Base-by-base conservation (phyloP, 192 early-diverging fungal genomes). In the Coemansia sp. region DNA sequence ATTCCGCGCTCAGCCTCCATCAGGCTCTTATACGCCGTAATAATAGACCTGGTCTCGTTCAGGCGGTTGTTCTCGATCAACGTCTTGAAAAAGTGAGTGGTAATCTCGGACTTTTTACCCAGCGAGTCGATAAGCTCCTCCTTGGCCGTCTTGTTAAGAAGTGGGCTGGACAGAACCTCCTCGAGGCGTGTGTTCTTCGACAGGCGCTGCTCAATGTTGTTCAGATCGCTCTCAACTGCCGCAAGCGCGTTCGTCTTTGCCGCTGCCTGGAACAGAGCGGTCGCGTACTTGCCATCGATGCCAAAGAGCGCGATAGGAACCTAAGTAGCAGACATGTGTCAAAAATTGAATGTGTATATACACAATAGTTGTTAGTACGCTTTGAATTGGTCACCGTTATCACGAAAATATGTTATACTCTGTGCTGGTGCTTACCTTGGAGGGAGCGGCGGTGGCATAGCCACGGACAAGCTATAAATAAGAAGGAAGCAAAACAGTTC, bases 261-360 rank as follows among this genome's bases (percentile, higher is more conserved):
- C 27, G 97, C 97, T 65, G 97, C 97, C 62, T 92, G 86, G 89
- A 91, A 99, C 64, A 99, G 90, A 52, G 97, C 97, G 16, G 95
- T 97, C 62, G 97, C 95, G 82, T 99, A 99, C 74, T 95, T 93
- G 75, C 97, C 97, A 47, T 97, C 94, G 80, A 99, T 92, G 62
- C 95, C 95, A 87, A 93, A 91, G 60, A 99, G 88, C 52, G 89
- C 86, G 38, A 95, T 62, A 22, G 95, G 95, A 58, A 90, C 87
- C 93, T 97, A 81, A 6, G 18, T 64, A 31, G 15, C 12, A 66
- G 39, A 29, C 0, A 46, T n/a, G 10, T 20, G 22, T 40, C 22
- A 22, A 40, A 63, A 5, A 16, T 18, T 31, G 11, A 6, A 38
- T 18, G 16, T 5, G 60, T 8, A 7, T 13, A 36, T 3, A 62